A percentile compares a stretch with the other conserved stretches of the same genome.
These are phyloP conservation scores for Lachancea sp. DNA, from an alignment of 805 yeast genomes.

Conservation along the genomic window DNA sequence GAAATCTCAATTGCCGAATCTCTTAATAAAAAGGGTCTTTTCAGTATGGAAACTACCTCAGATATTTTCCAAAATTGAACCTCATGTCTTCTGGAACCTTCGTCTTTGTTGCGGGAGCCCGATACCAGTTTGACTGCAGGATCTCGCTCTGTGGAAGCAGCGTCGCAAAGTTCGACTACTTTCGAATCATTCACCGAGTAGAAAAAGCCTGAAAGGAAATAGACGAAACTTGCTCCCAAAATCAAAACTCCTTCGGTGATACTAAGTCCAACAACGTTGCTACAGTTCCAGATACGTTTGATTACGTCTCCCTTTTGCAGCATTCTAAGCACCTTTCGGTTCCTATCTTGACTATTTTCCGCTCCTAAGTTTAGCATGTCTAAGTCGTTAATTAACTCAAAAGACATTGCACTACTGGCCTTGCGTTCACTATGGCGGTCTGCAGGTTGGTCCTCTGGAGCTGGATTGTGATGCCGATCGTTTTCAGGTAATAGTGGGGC, in stretches of 20 bases:
- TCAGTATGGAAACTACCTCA: slow-evolving; percentile 57
- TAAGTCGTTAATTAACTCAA: slow-evolving; percentile 42
- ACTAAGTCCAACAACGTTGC: slow-evolving; percentile 70
- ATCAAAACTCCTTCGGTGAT: slow-evolving; percentile 71
- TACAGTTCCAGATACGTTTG: slow-evolving; percentile 65
- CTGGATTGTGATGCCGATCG: background rate
- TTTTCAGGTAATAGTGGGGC: background rate
- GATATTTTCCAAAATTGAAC: slow-evolving; percentile 56
- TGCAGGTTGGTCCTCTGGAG: slow-evolving; percentile 8
- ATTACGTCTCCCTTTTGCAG: slow-evolving; percentile 66
- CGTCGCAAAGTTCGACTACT: slow-evolving; percentile 60
- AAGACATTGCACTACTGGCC: slow-evolving; percentile 28
- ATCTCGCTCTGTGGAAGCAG: slow-evolving; percentile 56
- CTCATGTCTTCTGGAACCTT: slow-evolving; percentile 31
- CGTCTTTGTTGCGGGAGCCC: slow-evolving; percentile 34
- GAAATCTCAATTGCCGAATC: slow-evolving; percentile 79
- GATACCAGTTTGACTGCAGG: slow-evolving; percentile 60
- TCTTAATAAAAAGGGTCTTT: slow-evolving; percentile 67
- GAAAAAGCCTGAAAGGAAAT: slow-evolving; percentile 63
- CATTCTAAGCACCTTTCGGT: slow-evolving; percentile 66
- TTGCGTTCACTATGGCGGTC: background rate
- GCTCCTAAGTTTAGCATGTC: slow-evolving; percentile 27
- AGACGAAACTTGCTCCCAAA: slow-evolving; percentile 56
- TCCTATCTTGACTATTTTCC: slow-evolving; percentile 52
- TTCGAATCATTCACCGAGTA: slow-evolving; percentile 42